Evolutionary conservation across 2,329 filamentous ascomycete genomes (phyloP), one percentile per base, ranked within the genome.

Genomic region (Ilyonectria sp.): DNA sequence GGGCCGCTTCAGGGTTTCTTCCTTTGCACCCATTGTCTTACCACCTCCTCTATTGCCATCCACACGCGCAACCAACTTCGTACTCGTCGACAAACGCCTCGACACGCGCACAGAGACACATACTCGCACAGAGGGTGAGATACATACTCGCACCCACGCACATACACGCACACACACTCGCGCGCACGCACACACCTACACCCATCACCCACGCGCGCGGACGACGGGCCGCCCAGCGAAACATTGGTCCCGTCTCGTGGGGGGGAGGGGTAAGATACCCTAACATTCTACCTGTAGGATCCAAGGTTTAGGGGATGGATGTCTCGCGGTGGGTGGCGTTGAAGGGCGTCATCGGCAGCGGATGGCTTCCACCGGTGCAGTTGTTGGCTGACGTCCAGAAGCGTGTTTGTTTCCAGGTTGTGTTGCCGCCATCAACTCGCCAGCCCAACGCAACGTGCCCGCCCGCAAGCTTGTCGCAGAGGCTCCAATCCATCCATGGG

Each of bases 191-290:
- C 35, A 26, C 49, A 55, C 49, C 26, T n/a, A 19, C 37, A 46
- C 23, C 23, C 29, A 56, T 43, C 50, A 46, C 58, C 23, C 59
- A 46, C 31, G 23, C 44, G 52, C 31, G 54, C 58, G 55, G 61
- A 54, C 31, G 63, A 63, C 59, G 60, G 60, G 43, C 60, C 58
- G 62, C 52, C 52, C 66, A 63, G 69, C 69, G 66, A 70, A 67
- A 70, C 69, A 70, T 70, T 70, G 69, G 69, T 47, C 69, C 68
- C 69, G 69, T 60, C 35, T 60, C 65, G 49, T 53, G 62, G 65
- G 44, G 26, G 61, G 62, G 58, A 61, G 63, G 63, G 58, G 58
- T 58, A 58, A 58, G 58, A 61, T 53, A 31, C 49, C 37, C 37
- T 43, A 52, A 43, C 58, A 52, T 43, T 52, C 47, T 53, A 35